Percentiles rank a stretch among this genome's conserved stretches.
Conservation (phyloP, 129 eudicot genomes). For the Escallonia herrerae region DNA sequence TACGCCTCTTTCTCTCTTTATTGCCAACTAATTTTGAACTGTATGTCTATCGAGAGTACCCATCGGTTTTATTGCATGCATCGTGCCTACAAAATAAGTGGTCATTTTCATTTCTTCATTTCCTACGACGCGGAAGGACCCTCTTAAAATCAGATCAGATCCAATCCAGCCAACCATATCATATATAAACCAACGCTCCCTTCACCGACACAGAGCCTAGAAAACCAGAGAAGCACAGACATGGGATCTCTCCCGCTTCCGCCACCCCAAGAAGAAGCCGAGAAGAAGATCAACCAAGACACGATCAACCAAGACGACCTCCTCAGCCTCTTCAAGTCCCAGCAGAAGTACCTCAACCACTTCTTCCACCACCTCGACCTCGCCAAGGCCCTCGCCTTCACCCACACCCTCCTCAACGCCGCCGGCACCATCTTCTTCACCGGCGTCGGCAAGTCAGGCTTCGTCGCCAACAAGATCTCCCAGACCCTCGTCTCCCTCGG, state of each 20-base stretch:
- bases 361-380: constrained; percentile 76
- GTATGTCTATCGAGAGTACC: too few species aligned
- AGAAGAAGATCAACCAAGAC: constrained; percentile 22
- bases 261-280: constrained; percentile 14
- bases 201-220: too few species aligned
- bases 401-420: constrained; percentile 66
- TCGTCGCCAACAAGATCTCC: constrained; percentile 85
- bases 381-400: constrained; percentile 65
- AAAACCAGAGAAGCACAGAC: background rate
- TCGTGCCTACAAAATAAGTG: too few species aligned
- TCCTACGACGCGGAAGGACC: too few species aligned
- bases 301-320: constrained; percentile 32
- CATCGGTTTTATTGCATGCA: too few species aligned
- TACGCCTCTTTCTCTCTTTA: too few species aligned
- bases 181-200: too few species aligned
- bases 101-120: too few species aligned
- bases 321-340: constrained; percentile 66
- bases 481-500: constrained; percentile 90
- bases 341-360: constrained; percentile 74
- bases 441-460: constrained; percentile 95
- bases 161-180: too few species aligned
- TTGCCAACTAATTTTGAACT: too few species aligned
- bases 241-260: constrained; percentile 48
- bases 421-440: constrained; percentile 75
- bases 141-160: too few species aligned